These are phyloP conservation scores for Glomus cerebriforme DNA, from an alignment of 192 early-diverging fungal genomes.

Conservation along the genomic window DNA sequence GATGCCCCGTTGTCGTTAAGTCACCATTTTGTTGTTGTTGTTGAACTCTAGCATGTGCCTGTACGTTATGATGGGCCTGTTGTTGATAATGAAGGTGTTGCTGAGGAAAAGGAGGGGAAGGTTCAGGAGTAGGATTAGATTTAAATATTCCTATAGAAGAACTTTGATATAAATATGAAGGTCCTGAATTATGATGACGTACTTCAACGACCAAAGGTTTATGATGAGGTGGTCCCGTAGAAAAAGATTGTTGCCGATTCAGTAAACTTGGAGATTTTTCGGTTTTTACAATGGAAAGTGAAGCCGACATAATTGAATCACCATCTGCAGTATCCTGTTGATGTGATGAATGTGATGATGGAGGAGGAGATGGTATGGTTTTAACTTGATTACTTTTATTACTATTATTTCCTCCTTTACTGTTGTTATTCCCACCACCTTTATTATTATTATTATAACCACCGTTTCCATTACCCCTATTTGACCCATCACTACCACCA, in stretches of 20 bases:
- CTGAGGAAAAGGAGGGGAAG: not conserved
- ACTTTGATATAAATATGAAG: not conserved
- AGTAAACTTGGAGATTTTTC: not conserved
- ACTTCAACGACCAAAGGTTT: not conserved
- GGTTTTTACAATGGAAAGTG: not conserved
- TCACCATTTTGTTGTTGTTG: not conserved
- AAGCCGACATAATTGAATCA: not conserved
- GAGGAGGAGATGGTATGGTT: not conserved
- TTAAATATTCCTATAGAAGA: not conserved
- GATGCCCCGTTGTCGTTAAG: not conserved
- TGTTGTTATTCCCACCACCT: constrained; percentile 6
- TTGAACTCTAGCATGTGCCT: not conserved
- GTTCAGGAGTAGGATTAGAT: not conserved
- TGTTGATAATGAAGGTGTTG: not conserved
- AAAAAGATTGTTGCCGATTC: not conserved
- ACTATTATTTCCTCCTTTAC: not conserved
- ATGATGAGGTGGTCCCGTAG: not conserved
- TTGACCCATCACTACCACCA: constrained; percentile 27
- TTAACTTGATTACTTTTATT: not conserved
- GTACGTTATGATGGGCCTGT: not conserved
- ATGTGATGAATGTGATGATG: not conserved
- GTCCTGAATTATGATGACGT: not conserved
- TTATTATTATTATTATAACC: constrained; percentile 24
- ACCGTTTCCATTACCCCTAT: constrained; percentile 29
- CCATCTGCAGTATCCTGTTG: not conserved